phyloP scores from a whole-genome alignment of 2,329 filamentous ascomycete species.

The Aspergillus unguis region DNA sequence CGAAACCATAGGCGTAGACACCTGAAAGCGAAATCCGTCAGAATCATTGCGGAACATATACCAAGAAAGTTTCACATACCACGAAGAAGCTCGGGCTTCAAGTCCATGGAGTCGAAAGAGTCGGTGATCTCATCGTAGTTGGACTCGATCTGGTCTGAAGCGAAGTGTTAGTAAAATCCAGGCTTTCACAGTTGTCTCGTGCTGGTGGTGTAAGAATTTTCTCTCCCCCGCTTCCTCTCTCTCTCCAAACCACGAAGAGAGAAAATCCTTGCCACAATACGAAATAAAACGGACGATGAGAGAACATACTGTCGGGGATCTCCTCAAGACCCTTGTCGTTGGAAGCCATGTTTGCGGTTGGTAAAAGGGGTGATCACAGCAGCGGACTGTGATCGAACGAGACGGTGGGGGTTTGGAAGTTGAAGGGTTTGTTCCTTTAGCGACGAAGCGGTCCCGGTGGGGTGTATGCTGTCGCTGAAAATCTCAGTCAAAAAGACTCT shows the following conservation, averaged over 20 bases:
- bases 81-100: conserved; percentile 95
- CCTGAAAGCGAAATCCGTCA: conserved; percentile 46
- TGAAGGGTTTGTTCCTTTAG: conserved; percentile 28
- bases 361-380: conserved; percentile 62
- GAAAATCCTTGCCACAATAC: conserved; percentile 4
- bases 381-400: conserved; percentile 67
- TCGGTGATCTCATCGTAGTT: conserved; percentile 99
- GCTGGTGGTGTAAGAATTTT: conserved; percentile 13
- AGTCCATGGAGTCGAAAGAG: conserved; percentile 97
- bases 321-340: conserved; percentile 97
- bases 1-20: conserved; percentile 99
- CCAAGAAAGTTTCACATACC: conserved; percentile 53
- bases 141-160: conserved; percentile 93
- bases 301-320: conserved; percentile 81
- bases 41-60: conserved; percentile 22
- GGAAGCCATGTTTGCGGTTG: conserved; percentile 89
- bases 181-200: conserved; percentile 10
- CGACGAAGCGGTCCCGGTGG: conserved; percentile 33
- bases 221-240: conserved; percentile 5
- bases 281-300: conserved; percentile 10
- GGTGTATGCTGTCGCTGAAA: conserved; percentile 26
- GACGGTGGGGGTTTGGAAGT: conserved; percentile 30
- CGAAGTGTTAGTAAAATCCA: conserved; percentile 21
- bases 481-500: conserved; percentile 15
- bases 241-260: neutral